Percentiles rank a stretch among this genome's conserved stretches.
Conservation (phyloP, 176 grass and related monocot species). For the Hordeum marinum region DNA sequence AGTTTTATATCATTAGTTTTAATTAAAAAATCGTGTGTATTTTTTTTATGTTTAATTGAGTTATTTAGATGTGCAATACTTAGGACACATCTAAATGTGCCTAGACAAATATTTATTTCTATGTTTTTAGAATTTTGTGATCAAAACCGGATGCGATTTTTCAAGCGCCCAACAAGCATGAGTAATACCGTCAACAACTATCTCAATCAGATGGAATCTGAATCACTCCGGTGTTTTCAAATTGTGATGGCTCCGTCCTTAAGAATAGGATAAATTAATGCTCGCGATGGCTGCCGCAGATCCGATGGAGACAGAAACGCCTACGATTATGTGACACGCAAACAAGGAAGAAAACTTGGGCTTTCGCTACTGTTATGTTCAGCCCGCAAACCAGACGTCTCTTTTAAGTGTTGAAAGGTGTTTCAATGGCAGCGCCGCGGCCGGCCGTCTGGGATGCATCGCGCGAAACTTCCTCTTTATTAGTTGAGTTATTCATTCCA, state of each 20-base stretch:
- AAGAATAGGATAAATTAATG: not conserved
- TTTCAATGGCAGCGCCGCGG: not conserved
- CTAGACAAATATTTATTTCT: too few relatives aligned
- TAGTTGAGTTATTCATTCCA: too few relatives aligned
- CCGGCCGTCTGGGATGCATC: slow-evolving; percentile 1
- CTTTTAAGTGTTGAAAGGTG: not conserved
- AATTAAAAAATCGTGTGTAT: too few relatives aligned
- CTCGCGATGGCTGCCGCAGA: not conserved
- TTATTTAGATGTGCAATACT: too few relatives aligned
- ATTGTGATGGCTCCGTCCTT: not conserved
- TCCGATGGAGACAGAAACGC: not conserved
- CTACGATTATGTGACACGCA: not conserved
- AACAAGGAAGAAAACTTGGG: not conserved
- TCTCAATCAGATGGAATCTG: not conserved
- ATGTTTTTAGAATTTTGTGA: too few relatives aligned
- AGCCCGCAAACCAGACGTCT: not conserved
- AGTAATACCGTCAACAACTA: not conserved
- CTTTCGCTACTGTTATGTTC: not conserved
- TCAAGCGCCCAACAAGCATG: too few relatives aligned
- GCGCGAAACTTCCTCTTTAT: not conserved
- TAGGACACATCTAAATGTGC: too few relatives aligned
- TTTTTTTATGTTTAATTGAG: too few relatives aligned
- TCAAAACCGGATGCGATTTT: too few relatives aligned
- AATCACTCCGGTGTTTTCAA: not conserved
- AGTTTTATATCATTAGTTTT: too few relatives aligned